Conservation (phyloP, 345 rosid genomes). For the Bretschneidera sinensis region DNA sequence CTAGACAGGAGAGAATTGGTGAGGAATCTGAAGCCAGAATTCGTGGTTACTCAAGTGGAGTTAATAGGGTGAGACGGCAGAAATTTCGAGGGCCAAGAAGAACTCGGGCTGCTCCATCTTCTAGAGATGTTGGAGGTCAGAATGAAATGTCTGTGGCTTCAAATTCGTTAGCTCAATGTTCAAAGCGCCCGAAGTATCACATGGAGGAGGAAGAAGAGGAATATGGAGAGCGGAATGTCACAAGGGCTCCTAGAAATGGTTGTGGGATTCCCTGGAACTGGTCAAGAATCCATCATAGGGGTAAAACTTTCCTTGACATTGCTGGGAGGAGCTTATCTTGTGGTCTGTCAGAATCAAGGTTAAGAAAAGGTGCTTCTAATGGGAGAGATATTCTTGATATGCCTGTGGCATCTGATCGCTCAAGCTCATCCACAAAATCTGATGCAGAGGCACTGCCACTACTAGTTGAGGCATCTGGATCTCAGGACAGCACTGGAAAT, state of each 20-base stretch:
- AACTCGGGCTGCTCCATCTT: conserved; percentile 30
- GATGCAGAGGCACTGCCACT: conserved; percentile 68
- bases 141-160: conserved; percentile 85
- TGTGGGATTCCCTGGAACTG: conserved; percentile 98
- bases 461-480: conserved; percentile 58
- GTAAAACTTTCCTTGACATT: conserved; percentile 74
- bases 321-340: conserved; percentile 98
- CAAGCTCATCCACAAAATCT: conserved; percentile 47
- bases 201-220: conserved; percentile 48
- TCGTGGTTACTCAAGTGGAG: conserved; percentile 36
- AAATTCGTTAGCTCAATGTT: conserved; percentile 51
- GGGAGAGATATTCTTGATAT: conserved; percentile 55
- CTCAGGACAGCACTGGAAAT: conserved; percentile 55
- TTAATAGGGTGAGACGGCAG: conserved; percentile 48
- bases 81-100: conserved; percentile 64
- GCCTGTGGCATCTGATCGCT: conserved; percentile 57
- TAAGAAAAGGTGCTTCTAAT: conserved; percentile 46
- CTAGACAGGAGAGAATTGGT: conserved; percentile 25
- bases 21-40: conserved; percentile 33
- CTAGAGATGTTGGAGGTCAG: conserved; percentile 49
- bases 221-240: conserved; percentile 44
- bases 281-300: conserved; percentile 90
- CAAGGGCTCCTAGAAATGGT: conserved; percentile 67
- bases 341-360: conserved; percentile 71
- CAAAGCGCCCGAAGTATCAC: conserved; percentile 26